Percentiles rank a stretch among this genome's conserved stretches.
These are phyloP conservation scores for Brassica nigra DNA, from an alignment of 345 rosid genomes.

Conservation along the genomic window DNA sequence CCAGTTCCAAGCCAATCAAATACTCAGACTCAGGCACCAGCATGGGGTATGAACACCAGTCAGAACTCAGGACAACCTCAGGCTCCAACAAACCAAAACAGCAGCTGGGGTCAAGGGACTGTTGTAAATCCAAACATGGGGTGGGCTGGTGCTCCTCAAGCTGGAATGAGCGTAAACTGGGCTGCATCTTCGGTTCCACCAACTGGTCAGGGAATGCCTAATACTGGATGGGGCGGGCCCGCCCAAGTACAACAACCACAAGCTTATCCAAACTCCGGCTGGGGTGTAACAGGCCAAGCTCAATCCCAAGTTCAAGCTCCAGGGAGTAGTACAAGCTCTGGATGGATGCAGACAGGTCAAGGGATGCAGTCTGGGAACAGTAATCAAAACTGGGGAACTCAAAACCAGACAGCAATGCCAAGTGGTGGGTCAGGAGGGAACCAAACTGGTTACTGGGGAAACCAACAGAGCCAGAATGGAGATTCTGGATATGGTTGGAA, in stretches of 20 bases:
- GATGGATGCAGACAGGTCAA: conserved; percentile 60
- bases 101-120: conserved; percentile 58
- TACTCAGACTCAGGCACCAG: conserved; percentile 36
- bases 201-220: conserved; percentile 50
- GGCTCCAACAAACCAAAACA: conserved; percentile 51
- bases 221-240: conserved; percentile 55
- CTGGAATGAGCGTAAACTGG: conserved; percentile 58
- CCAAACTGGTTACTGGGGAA: conserved; percentile 51
- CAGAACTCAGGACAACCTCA: conserved; percentile 44
- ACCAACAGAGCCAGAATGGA: conserved; percentile 57
- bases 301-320: conserved; percentile 43
- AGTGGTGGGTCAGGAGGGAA: conserved; percentile 57
- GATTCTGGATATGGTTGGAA: conserved; percentile 63
- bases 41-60: conserved; percentile 60
- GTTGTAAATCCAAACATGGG: conserved; percentile 60
- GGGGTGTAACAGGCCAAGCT: conserved; percentile 54
- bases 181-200: conserved; percentile 49
- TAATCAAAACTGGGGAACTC: conserved; percentile 53
- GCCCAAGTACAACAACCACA: conserved; percentile 63
- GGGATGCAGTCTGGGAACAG: conserved; percentile 47
- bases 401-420: conserved; percentile 33
- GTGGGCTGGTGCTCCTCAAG: conserved; percentile 63
- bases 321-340: conserved; percentile 39
- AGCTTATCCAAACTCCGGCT: conserved; percentile 52
- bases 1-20: conserved; percentile 34